Percentiles rank a stretch among this genome's conserved stretches.
Conservation (phyloP, 1,284 basidiomycete species). For the Ganoderma sp. region DNA sequence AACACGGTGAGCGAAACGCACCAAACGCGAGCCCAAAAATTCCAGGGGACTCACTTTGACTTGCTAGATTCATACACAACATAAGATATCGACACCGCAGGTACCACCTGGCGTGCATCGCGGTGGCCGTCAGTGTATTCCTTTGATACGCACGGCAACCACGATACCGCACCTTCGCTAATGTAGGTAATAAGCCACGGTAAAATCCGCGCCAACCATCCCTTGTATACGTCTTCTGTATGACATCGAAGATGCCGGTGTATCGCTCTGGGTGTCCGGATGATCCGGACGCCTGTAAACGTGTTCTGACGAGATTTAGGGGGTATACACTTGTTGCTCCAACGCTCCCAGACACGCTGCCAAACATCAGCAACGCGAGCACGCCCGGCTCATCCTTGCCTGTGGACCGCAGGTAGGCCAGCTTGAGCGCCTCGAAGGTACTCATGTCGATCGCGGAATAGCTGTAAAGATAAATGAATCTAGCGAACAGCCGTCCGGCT, state of each 20-base stretch:
- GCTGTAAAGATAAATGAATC: slow-evolving; percentile 42
- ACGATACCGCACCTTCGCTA: slow-evolving; percentile 74
- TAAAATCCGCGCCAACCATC: slow-evolving; percentile 98
- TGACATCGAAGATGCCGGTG: slow-evolving; percentile 87
- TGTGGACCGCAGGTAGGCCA: slow-evolving; percentile 81
- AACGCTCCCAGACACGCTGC: slow-evolving; percentile 88
- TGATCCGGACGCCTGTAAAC: slow-evolving; percentile 95
- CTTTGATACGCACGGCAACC: slow-evolving; percentile 26
- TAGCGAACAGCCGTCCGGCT: slow-evolving; percentile 18
- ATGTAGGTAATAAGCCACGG: slow-evolving; percentile 87
- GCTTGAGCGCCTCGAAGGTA: slow-evolving; percentile 90
- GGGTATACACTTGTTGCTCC: slow-evolving; percentile 94
- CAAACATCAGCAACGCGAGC: slow-evolving; percentile 83
- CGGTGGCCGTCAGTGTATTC: slow-evolving; percentile 9
- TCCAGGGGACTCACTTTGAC: slow-evolving; percentile 58
- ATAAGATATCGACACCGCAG: slow-evolving; percentile 94
- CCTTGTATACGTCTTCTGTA: slow-evolving; percentile 77
- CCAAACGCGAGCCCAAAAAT: slow-evolving; percentile 6
- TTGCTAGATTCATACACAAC: slow-evolving; percentile 88
- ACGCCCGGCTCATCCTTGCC: slow-evolving; percentile 85
- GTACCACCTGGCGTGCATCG: slow-evolving; percentile 70
- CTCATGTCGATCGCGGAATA: slow-evolving; percentile 95
- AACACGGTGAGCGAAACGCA: slow-evolving; percentile 15
- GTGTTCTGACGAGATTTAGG: slow-evolving; percentile 91
- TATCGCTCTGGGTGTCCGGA: slow-evolving; percentile 91